Percentiles rank a stretch among this genome's conserved stretches.
phyloP scores from a whole-genome alignment of 768 basidiomycete species.

The Boletellus ananas region DNA sequence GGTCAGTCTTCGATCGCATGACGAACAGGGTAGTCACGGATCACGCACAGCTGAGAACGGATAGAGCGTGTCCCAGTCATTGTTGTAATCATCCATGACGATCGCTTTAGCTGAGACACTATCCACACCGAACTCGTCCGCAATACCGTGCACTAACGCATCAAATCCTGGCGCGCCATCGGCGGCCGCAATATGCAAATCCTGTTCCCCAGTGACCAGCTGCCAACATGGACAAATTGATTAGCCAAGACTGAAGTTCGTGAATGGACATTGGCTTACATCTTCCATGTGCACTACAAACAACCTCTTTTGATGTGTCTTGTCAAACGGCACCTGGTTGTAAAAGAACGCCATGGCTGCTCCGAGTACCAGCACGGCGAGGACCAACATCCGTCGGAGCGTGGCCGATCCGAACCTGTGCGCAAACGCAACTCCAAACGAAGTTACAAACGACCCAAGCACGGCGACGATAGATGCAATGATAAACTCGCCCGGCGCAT shows the following conservation, averaged over 20 bases:
- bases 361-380: slow-evolving; percentile 45
- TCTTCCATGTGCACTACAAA: slow-evolving; percentile 86
- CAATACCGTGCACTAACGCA: slow-evolving; percentile 57
- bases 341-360: slow-evolving; percentile 60
- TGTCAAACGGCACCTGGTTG: slow-evolving; percentile 64
- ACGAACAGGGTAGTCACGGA: not conserved
- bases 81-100: slow-evolving; percentile 70
- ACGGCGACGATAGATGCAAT: slow-evolving; percentile 73
- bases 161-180: slow-evolving; percentile 80
- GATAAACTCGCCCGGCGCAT: slow-evolving; percentile 85
- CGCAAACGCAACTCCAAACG: slow-evolving; percentile 64
- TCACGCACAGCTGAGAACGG: slow-evolving; percentile 68
- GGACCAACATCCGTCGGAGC: slow-evolving; percentile 40
- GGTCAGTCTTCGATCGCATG: not conserved
- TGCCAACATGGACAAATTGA: slow-evolving; percentile 24
- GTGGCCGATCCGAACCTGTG: slow-evolving; percentile 58
- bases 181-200: slow-evolving; percentile 76
- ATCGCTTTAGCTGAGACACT: slow-evolving; percentile 42
- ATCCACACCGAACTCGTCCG: slow-evolving; percentile 51
- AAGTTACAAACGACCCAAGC: slow-evolving; percentile 53
- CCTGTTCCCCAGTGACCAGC: slow-evolving; percentile 68
- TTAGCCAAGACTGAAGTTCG: not conserved
- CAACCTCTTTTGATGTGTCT: slow-evolving; percentile 81
- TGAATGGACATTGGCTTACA: slow-evolving; percentile 40
- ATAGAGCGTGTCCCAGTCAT: slow-evolving; percentile 86